Evolutionary conservation across 2,329 filamentous ascomycete genomes (phyloP), one percentile per base, ranked within the genome.

Genomic region (Colletotrichum sp.): DNA sequence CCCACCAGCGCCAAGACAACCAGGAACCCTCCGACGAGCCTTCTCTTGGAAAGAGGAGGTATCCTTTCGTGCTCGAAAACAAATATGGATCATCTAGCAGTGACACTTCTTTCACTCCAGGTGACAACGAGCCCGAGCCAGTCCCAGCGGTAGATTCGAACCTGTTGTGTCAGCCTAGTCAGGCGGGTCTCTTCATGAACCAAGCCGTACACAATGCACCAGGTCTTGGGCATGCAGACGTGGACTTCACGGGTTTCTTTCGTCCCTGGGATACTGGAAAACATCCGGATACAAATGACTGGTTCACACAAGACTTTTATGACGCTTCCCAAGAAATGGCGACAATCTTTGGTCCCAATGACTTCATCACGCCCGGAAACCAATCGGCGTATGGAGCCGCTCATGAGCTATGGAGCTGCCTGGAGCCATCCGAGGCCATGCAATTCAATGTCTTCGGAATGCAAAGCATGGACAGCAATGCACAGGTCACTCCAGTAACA

Each of bases 281-380:
- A 27, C 18, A 21, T 13, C 13, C 43, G 18, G 57, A 69, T 15
- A 16, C 70, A 13, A 31, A 58, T 12, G 38, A 69, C 4, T 69
- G 70, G 70, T 72, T 72, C 5, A 63, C 70, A 8, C 27, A 59
- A 8, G 58, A 62, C 4, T 72, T 72, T 2, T 69, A 72, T 47
- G 43, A 69, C 13, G 70, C 70, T 4, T 58, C 61, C 7, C 16
- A 36, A 27, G 65, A 69, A 24, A 63, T 34, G 18, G 55, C 36
- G 11, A 24, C 54, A 15, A 36, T 38, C 4, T 18, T 47, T 3
- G 27, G 66, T 51, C 16, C 69, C 15, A 18, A 54, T 6, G 33
- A 29, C 8, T 27, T 24, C 13, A 24, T 38, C 15, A n/a, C 34
- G 11, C 3, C 24, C 7, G 27, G 58, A 16, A 18, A 70, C 5